Base-by-base conservation (phyloP, 306 rosid genomes). In the Calophaca sinica region DNA sequence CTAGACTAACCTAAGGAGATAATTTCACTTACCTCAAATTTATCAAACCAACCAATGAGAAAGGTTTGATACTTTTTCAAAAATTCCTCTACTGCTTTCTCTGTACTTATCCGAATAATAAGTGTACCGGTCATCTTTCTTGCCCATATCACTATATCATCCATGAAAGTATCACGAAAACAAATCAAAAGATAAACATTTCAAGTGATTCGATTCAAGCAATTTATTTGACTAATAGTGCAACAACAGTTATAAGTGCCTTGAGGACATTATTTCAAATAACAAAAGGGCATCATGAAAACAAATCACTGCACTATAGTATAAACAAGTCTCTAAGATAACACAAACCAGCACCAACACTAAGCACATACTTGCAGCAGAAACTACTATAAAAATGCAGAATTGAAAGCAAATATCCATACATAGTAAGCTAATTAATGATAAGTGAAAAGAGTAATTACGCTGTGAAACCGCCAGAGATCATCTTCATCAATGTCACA, bases 391-490 rank as follows among this genome's bases (percentile, higher is more conserved):
- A 36, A 61, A 52, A 53, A 53, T 10, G 48, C 3, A 45, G 6
- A 61, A 20, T 51, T 61, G n/a, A 14, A 38, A 59, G 15, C 26
- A 59, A 62, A n/a, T 29, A 36, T 38, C 46, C 31, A 62, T 7
- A 36, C 1, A 62, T 6, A 53, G 5, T 54, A 4, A 73, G 50
- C 41, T 44, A 50, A 50, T 26, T 35, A 5, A 62, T 11, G 1
- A 14, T 2, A 48, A 76, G 35, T 13, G 51, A 45, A 46, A 61
- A 74, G 50, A 14, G 80, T 9, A 4, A 76, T 84, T 87, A 93
- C 97, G 88, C 89, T 32, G 96, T 85, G 81, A 88, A 89, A 78
- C 99, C 99, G 15, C 99, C 99, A n/a, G 90, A 77, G n/a, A n/a
- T n/a, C n/a, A n/a, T n/a, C n/a, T n/a, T n/a, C n/a, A n/a, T n/a